Conservation (phyloP, 116 monocot species). For the Phalaenopsis hybrid region DNA sequence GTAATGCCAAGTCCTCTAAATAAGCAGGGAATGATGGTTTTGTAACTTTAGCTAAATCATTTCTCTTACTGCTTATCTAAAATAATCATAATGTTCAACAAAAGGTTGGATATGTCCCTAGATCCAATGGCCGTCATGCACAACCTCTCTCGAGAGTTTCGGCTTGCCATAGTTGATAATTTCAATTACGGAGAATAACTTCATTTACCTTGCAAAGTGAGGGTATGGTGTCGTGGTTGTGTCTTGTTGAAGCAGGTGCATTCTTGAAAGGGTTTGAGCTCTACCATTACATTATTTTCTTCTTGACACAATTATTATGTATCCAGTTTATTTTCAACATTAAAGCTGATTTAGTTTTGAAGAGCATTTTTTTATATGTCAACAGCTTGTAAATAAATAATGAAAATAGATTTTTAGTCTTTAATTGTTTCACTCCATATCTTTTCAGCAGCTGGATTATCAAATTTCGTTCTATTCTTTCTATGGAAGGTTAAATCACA, state of each 20-base stretch:
- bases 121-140: neutral
- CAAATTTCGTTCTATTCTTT: neutral
- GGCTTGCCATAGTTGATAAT: neutral
- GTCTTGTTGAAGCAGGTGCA: neutral
- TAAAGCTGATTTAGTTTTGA: conserved; percentile 6
- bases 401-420: neutral
- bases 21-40: neutral
- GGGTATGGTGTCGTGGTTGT: neutral
- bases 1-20: neutral
- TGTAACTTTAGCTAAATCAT: neutral
- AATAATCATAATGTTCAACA: neutral
- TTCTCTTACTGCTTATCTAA: neutral
- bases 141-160: neutral
- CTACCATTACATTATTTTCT: neutral
- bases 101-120: neutral
- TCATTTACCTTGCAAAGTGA: conserved; percentile 1
- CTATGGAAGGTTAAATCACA: neutral
- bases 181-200: neutral
- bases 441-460: neutral
- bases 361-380: neutral
- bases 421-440: neutral
- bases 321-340: neutral
- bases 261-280: neutral
- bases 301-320: neutral
- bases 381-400: conserved; percentile 3